A percentile compares a stretch with the other conserved stretches of the same genome.
Conservation (phyloP, 257 asterid genomes). For the Fraxinus quadrangulata region DNA sequence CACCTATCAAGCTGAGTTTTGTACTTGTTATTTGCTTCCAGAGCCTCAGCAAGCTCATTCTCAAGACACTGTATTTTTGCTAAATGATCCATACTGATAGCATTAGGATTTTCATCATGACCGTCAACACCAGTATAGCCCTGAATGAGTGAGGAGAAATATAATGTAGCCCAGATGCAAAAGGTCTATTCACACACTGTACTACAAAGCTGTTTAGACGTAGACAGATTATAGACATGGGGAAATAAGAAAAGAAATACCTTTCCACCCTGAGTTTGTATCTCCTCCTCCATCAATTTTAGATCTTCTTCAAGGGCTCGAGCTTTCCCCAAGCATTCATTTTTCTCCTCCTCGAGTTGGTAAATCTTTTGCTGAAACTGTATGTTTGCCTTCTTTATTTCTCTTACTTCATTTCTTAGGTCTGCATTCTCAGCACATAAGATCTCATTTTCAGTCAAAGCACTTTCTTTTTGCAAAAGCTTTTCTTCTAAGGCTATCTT, state of each 20-base stretch:
- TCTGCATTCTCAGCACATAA: slow-evolving; percentile 36
- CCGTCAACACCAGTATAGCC: slow-evolving; percentile 25
- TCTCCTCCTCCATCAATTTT: slow-evolving; percentile 47
- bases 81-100: slow-evolving; percentile 22
- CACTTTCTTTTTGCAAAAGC: slow-evolving; percentile 53
- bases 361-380: slow-evolving; percentile 55
- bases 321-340: slow-evolving; percentile 49
- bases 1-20: slow-evolving; percentile 54
- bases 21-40: slow-evolving; percentile 35
- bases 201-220: background rate
- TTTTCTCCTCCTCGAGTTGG: slow-evolving; percentile 64
- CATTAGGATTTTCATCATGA: slow-evolving; percentile 26
- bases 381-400: slow-evolving; percentile 46
- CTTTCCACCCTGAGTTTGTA: slow-evolving; percentile 38
- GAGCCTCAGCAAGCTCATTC: slow-evolving; percentile 37
- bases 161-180: background rate
- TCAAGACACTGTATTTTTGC: slow-evolving; percentile 30
- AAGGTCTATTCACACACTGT: background rate
- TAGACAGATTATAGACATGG: background rate
- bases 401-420: slow-evolving; percentile 48
- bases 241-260: slow-evolving; percentile 32
- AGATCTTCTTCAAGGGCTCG: slow-evolving; percentile 57
- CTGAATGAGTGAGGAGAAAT: slow-evolving; percentile 34
- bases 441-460: slow-evolving; percentile 46
- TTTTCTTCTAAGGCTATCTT: slow-evolving; percentile 51